Conservation (phyloP, 306 rosid genomes). For the Dicorynia guianensis region DNA sequence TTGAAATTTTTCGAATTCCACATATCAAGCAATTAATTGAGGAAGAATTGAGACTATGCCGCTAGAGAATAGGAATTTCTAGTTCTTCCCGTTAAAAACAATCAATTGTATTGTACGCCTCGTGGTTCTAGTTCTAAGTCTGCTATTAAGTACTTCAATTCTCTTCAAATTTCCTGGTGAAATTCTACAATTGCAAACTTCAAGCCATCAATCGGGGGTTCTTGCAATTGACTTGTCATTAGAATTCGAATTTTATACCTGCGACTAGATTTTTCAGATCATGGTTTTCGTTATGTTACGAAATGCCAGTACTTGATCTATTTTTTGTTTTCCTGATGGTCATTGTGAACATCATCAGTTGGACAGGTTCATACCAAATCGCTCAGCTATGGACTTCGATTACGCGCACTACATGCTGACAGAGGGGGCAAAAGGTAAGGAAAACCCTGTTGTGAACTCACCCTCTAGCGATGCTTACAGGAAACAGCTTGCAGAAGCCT, state of each 20-base stretch:
- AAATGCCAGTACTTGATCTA: not conserved
- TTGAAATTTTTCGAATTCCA: too few species aligned
- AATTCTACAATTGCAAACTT: not conserved
- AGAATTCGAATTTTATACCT: not conserved
- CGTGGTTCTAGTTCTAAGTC: not conserved
- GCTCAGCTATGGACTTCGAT: conserved; percentile 70
- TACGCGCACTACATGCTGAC: conserved; percentile 68
- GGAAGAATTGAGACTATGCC: too few species aligned
- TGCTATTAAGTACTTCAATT: not conserved
- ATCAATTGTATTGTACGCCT: too few species aligned
- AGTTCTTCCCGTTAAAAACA: too few species aligned
- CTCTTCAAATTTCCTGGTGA: not conserved
- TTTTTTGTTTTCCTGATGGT: not conserved
- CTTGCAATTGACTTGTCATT: not conserved
- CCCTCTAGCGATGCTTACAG: conserved; percentile 76
- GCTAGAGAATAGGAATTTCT: too few species aligned
- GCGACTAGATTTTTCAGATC: not conserved
- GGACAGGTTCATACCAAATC: conserved; percentile 72
- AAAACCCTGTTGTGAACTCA: conserved; percentile 59
- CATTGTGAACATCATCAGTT: conserved; percentile 39
- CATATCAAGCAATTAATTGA: too few species aligned
- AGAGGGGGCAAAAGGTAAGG: conserved; percentile 69
- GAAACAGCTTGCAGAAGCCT: conserved; percentile 72
- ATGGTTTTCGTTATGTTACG: not conserved
- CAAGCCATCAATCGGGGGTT: not conserved